Evolutionary conservation across 192 early-diverging fungal species (phyloP).

Genomic region (Fimicolochytrium jonesii): DNA sequence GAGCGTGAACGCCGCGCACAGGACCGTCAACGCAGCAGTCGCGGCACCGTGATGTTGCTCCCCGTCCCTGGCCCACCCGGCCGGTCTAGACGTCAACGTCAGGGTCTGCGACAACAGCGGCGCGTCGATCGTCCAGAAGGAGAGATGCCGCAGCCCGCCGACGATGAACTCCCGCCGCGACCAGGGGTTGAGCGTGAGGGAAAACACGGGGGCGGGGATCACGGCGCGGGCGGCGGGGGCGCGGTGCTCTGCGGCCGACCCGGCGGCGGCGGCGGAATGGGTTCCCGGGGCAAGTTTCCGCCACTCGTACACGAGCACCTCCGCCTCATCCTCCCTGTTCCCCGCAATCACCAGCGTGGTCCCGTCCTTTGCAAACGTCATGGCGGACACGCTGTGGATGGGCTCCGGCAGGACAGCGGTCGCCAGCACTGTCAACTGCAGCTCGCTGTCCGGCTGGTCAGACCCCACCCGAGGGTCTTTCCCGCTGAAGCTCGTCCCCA

Average conservation of each 20-base stretch:
- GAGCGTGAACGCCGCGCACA: slow-evolving; percentile 9
- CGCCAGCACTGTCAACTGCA: neutral
- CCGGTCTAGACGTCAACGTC: too few relatives aligned
- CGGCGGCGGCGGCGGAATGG: neutral
- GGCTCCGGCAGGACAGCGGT: neutral
- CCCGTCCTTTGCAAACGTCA: slow-evolving; percentile 28
- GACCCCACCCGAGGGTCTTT: too few relatives aligned
- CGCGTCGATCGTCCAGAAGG: slow-evolving; percentile 22
- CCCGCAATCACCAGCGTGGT: slow-evolving; percentile 7
- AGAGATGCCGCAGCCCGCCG: neutral
- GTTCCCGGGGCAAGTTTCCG: too few relatives aligned
- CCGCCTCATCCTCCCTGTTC: slow-evolving; percentile 12
- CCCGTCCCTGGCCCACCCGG: too few relatives aligned
- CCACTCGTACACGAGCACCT: slow-evolving; percentile 25
- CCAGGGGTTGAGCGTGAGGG: slow-evolving; percentile 14
- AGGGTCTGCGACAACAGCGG: slow-evolving; percentile 1
- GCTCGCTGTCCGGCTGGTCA: neutral
- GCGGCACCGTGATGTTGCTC: neutral
- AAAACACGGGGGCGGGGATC: too few relatives aligned
- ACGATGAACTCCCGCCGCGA: slow-evolving; percentile 19
- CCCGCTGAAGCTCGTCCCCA: too few relatives aligned
- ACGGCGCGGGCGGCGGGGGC: too few relatives aligned
- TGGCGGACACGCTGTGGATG: slow-evolving; percentile 1
- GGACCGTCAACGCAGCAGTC: neutral
- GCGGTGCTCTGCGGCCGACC: neutral